A percentile compares a stretch with the other conserved stretches of the same genome.
phyloP scores from a whole-genome alignment of 371 early-diverging fungal species.

The Mucor mucedo region DNA sequence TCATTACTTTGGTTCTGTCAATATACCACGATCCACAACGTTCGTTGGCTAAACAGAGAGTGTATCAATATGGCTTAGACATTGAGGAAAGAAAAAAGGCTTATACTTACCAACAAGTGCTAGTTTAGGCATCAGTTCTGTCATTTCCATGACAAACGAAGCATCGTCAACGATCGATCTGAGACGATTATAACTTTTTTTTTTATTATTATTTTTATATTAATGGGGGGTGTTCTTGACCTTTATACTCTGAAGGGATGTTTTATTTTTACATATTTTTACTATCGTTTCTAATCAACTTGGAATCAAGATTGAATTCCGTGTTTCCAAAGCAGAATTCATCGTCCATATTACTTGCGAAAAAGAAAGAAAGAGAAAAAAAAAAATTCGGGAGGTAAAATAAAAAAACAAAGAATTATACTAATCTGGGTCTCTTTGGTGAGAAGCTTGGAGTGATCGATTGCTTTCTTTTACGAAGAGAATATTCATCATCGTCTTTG shows the following conservation, averaged over 20 bases:
- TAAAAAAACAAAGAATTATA: no score
- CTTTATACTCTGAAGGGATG: neutral
- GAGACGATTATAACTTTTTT: slow-evolving; percentile 74
- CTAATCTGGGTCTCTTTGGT: no score
- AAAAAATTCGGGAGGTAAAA: no score
- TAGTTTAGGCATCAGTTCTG: slow-evolving; percentile 58
- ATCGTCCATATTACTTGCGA: slow-evolving; percentile 13
- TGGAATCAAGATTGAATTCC: slow-evolving; percentile 33
- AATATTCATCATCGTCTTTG: no score
- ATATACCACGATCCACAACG: slow-evolving; percentile 88
- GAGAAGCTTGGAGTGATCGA: neutral
- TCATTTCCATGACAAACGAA: slow-evolving; percentile 66
- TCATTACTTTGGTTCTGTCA: slow-evolving; percentile 59
- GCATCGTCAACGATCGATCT: slow-evolving; percentile 80
- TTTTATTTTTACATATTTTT: slow-evolving; percentile 43
- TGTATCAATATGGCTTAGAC: no score
- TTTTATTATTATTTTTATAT: slow-evolving; percentile 18
- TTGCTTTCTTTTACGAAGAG: neutral
- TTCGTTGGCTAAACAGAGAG: slow-evolving; percentile 66
- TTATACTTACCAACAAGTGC: slow-evolving; percentile 64
- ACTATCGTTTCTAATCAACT: slow-evolving; percentile 48
- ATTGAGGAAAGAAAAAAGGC: neutral
- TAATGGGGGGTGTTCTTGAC: neutral
- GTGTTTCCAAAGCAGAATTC: slow-evolving; percentile 22
- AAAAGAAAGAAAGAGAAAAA: slow-evolving; percentile 11